Evolutionary conservation across 108 stramenopile genomes (phyloP).

Genomic region (Discostella stelligeroides): DNA sequence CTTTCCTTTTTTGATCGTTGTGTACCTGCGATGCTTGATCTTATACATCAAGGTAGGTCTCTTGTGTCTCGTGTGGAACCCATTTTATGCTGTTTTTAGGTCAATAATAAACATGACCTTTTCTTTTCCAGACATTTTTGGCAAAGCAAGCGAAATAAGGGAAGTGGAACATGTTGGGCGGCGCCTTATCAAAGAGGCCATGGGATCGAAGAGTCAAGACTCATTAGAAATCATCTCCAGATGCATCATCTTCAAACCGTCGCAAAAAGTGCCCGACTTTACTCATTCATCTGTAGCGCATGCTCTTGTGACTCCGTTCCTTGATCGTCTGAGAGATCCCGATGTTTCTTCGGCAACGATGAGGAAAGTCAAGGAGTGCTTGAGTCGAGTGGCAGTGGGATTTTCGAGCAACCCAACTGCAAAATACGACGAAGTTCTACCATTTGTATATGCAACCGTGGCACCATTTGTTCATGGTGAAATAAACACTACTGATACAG

Average conservation of each 20-base stretch:
- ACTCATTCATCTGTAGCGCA: slow-evolving; percentile 65
- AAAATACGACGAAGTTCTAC: slow-evolving; percentile 62
- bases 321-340: slow-evolving; percentile 67
- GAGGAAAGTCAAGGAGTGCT: slow-evolving; percentile 77
- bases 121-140: slow-evolving; percentile 70
- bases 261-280: slow-evolving; percentile 50
- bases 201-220: slow-evolving; percentile 80
- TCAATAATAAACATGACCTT: not conserved
- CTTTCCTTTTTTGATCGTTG: slow-evolving; percentile 59
- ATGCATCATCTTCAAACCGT: slow-evolving; percentile 68
- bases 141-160: slow-evolving; percentile 79
- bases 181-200: slow-evolving; percentile 87
- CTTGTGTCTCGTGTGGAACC: not conserved
- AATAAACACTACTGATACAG: slow-evolving; percentile 16
- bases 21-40: slow-evolving; percentile 82
- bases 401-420: slow-evolving; percentile 90
- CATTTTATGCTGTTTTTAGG: not conserved
- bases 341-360: slow-evolving; percentile 56
- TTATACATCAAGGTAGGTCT: slow-evolving; percentile 65
- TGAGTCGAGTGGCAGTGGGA: slow-evolving; percentile 88
- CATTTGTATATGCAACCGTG: slow-evolving; percentile 83
- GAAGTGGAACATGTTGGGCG: slow-evolving; percentile 72
- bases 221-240: slow-evolving; percentile 78
- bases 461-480: slow-evolving; percentile 63
- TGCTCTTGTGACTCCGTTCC: slow-evolving; percentile 69